Evolutionary conservation across 1,284 basidiomycete species (phyloP).

Genomic region (Cutaneotrichosporon sp.): DNA sequence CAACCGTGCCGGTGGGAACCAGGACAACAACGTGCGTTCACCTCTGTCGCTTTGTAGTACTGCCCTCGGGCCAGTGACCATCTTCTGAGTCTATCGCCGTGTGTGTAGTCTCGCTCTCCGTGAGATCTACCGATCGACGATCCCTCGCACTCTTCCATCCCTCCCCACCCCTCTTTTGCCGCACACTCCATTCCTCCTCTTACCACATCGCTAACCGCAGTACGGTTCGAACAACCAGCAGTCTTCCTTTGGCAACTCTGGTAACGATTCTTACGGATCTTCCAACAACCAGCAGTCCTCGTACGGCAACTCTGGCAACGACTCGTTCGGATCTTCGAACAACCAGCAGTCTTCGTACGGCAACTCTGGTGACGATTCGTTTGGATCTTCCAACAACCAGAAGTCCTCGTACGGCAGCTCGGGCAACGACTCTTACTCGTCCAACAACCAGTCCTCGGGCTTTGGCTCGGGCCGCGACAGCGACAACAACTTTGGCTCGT

Average conservation of each 20-base stretch:
- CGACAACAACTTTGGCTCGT: constrained; percentile 5
- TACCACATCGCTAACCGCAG: background rate
- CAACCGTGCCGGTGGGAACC: background rate
- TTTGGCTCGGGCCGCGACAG: background rate
- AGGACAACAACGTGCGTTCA: constrained; percentile 1
- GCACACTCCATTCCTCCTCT: background rate
- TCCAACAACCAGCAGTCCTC: background rate
- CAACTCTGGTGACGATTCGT: constrained; percentile 3
- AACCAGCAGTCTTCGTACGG: constrained; percentile 1
- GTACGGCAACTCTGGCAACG: background rate
- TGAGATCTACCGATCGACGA: too few relatives aligned
- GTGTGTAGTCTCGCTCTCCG: too few relatives aligned
- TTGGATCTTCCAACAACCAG: constrained; percentile 7
- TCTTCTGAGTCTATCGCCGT: too few relatives aligned
- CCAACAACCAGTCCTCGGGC: background rate
- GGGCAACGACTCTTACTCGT: constrained; percentile 5
- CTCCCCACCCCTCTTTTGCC: background rate
- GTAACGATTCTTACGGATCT: background rate
- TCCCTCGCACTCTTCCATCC: too few relatives aligned
- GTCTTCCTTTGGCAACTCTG: background rate
- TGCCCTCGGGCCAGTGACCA: too few relatives aligned
- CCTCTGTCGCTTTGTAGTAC: background rate
- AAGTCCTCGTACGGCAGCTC: background rate
- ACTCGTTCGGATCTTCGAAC: constrained; percentile 7
- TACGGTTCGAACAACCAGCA: constrained; percentile 4